Evolutionary conservation across 2,329 filamentous ascomycete genomes (phyloP), one percentile per base, ranked within the genome.

Genomic region (Fusarium sp.): DNA sequence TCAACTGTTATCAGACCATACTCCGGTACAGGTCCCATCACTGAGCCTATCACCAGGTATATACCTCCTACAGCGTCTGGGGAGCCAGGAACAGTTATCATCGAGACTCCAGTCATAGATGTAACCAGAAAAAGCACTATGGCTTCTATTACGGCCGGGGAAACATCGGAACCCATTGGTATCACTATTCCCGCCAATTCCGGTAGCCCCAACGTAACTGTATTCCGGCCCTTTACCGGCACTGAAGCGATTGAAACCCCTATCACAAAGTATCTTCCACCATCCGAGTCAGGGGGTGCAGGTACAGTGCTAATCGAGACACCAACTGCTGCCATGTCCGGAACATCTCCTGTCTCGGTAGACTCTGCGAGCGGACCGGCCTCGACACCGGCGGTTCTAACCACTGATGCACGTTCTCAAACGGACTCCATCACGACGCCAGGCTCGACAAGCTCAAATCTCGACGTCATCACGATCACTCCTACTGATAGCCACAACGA

Each of bases 401-500:
- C 30, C 30, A 31, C 30, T 31, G 30, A 16, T 9, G 14, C 8
- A 4, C 7, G 30, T 31, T 31, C 30, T 31, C 30, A 16, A 31
- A 31, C 30, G 14, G 14, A 16, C 7, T 9, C 63, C 12, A 51
- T 26, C 4, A 53, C 50, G 13, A 42, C 41, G 19, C 21, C 41
- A n/a, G 25, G 31, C 25, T 26, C 14, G 18, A 25, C 54, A 13
- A n/a, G 18, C n/a, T 62, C 49, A 2, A 70, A 69, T 4, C 23
- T 66, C 2, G 23, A 63, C 34, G 67, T 53, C 4, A 62, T 70
- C 16, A 70, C 67, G 1, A 44, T 70, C 9, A 58, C 50, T 16
- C 67, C 67, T 0, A 58, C 37, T 7, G 66, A 70, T 18, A 19
- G 26, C 3, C 49, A 67, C 8, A 67, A 70, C 19, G 66, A 70